Base-by-base conservation (phyloP, 2,329 filamentous ascomycete genomes). In the Lasiodiplodia citricola region DNA sequence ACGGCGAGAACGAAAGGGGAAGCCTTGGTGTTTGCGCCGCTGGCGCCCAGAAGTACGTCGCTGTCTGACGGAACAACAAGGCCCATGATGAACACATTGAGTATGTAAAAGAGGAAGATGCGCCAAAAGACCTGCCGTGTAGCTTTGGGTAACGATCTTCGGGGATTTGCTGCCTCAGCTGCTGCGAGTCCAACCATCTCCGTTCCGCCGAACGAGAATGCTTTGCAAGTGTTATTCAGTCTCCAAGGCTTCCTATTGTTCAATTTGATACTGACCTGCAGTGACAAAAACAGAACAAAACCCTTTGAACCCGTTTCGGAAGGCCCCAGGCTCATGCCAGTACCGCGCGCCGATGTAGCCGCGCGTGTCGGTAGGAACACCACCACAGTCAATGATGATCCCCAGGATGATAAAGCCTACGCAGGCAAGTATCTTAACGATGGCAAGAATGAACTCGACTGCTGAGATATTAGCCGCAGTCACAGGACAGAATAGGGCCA, bases 1-100 rank as follows among this genome's bases (percentile, higher is more conserved):
- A 89, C 88, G 28, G 87, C 87, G 71, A 92, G 87, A 69, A 92
- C 90, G 74, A 92, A 91, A 0, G 90, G 91, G 0, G 87, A 89
- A 7, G 85, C 84, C 72, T 74, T 80, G 73, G 76, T 80, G 72
- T 74, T 76, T 71, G 73, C 74, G 66, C 72, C 75, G 13, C 73
- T 77, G 8, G 64, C 70, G 56, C 77, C 80, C 35, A 83, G 75
- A 16, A 84, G 77, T 60, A 71, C 68, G 0, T 64, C 2, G 51
- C 78, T 71, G 66, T 79, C 73, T 57, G 77, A 77, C 14, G 74
- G 72, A 60, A 84, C 78, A n/a, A 83, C 77, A 0, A 84, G 76
- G 68, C 82, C 82, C 47, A 84, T 76, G 38, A 84, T 78, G 68
- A 80, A 76, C 2, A 83, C 75, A 65, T 80, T 80, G 62, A 84